Evolutionary conservation across 306 rosid genomes (phyloP), one percentile per base, ranked within the genome.

Genomic region (Ormosia semicastrata): DNA sequence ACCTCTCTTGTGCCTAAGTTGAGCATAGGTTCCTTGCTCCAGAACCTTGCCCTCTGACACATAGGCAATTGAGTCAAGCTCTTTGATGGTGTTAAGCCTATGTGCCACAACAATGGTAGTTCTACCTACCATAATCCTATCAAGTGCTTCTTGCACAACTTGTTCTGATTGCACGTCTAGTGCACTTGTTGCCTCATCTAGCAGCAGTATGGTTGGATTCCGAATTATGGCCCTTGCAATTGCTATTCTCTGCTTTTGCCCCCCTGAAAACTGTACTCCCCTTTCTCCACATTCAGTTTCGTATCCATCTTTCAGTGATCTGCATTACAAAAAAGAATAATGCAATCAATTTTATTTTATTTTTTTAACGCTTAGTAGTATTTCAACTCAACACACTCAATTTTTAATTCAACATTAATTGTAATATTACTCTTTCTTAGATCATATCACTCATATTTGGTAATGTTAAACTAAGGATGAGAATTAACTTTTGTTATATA

Each of bases 171-270:
- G 98, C 69, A 92, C 92, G 2, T 93, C 99, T 2, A 95, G 77
- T 33, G 98, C 98, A 71, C 98, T 95, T 39, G 99, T 95, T 88
- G 99, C 99, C 62, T 93, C 99, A 44, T 95, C 98, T 1, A 95
- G 81, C 47, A 95, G 73, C 7, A 95, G 76, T 66, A 95, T 87
- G 1, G 75, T 93, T 44, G 99, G 98, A 78, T 88, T 92, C 62
- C 99, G 54, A 24, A 95, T 87, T 86, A 95, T 95, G 53, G 99
- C 99, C 59, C 98, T 88, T 74, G 99, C 98, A 50, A 95, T 93
- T 71, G 96, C 97, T 66, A 95, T 87, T 83, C 99, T 89, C 52
- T 95, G 99, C 81, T 95, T 95, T 73, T 95, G 98, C 7, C 99
- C 99, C 71, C 99, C 99, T 40, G 99, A 95, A 11, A 95, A 79